These are phyloP conservation scores for Candida berthetii DNA, from an alignment of 805 yeast genomes.

Conservation along the genomic window DNA sequence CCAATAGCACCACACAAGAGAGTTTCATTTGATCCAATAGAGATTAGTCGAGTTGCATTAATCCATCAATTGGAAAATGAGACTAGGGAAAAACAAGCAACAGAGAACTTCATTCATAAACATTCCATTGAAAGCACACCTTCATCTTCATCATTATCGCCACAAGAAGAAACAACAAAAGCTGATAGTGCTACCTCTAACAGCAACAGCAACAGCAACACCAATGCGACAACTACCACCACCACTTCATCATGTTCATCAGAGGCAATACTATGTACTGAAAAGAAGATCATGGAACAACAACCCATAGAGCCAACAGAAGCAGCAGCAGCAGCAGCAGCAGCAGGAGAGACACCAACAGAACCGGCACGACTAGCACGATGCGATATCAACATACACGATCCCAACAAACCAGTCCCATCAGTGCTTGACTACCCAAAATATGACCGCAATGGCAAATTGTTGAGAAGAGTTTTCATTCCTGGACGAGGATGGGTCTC, in stretches of 20 bases:
- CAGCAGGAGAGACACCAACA: no score
- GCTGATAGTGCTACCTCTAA: no score
- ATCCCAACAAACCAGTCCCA: constrained; percentile 15
- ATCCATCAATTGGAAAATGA: not conserved
- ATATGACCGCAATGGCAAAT: constrained; percentile 31
- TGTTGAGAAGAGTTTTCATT: constrained; percentile 36
- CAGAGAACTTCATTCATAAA: not conserved
- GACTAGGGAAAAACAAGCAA: not conserved
- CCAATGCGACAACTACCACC: not conserved
- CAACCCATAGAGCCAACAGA: not conserved
- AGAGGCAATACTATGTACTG: not conserved
- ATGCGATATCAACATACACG: constrained; percentile 15
- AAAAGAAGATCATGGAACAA: constrained; percentile 2
- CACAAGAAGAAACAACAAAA: not conserved
- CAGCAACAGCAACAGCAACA: not conserved
- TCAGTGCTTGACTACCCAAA: constrained; percentile 16
- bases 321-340: constrained; percentile 1
- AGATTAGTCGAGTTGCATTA: not conserved
- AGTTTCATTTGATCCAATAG: not conserved
- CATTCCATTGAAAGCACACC: not conserved
- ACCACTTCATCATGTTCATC: not conserved
- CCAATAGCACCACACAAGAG: not conserved
- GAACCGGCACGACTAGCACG: constrained; percentile 8
- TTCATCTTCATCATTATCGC: not conserved
- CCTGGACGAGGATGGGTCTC: constrained; percentile 49